Evolutionary conservation across 768 basidiomycete genomes (phyloP).

Genomic region (Suillus lakei): DNA sequence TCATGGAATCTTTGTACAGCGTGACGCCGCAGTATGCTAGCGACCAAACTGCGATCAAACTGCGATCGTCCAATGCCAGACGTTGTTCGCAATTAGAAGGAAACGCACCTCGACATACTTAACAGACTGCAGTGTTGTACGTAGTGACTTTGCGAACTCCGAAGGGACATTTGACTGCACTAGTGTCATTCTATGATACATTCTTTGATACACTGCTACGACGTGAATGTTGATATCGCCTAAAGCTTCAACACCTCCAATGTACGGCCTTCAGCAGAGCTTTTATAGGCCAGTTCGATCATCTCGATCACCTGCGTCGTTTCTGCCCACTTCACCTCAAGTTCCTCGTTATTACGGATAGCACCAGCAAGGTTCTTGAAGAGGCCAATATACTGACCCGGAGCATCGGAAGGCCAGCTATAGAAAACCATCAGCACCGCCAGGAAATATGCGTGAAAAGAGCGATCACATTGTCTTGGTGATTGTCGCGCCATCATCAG

Average conservation of each 20-base stretch:
- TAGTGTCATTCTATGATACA: background rate
- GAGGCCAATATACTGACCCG: constrained; percentile 62
- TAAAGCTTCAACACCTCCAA: constrained; percentile 34
- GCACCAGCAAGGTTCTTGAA: constrained; percentile 70
- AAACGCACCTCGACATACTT: background rate
- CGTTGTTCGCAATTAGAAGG: background rate
- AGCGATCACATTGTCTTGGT: constrained; percentile 38
- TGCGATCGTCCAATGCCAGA: background rate
- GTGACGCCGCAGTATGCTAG: background rate
- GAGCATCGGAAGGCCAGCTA: constrained; percentile 67
- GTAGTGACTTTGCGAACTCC: background rate
- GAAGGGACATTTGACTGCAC: background rate
- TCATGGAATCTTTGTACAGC: background rate
- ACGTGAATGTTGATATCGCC: background rate
- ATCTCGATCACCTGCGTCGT: constrained; percentile 74
- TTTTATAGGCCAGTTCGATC: constrained; percentile 74
- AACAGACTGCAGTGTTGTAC: background rate
- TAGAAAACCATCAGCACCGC: constrained; percentile 18
- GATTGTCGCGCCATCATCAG: constrained; percentile 44
- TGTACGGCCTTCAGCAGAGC: constrained; percentile 63
- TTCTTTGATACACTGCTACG: background rate
- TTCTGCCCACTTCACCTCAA: constrained; percentile 74
- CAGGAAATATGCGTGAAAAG: constrained; percentile 27
- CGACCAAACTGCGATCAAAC: background rate
- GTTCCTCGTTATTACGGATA: constrained; percentile 58